Percentiles rank a stretch among this genome's conserved stretches.
Evolutionary conservation across 1,139 yeast species (phyloP).

Genomic region (Zygosaccharomyces pseudobailii): DNA sequence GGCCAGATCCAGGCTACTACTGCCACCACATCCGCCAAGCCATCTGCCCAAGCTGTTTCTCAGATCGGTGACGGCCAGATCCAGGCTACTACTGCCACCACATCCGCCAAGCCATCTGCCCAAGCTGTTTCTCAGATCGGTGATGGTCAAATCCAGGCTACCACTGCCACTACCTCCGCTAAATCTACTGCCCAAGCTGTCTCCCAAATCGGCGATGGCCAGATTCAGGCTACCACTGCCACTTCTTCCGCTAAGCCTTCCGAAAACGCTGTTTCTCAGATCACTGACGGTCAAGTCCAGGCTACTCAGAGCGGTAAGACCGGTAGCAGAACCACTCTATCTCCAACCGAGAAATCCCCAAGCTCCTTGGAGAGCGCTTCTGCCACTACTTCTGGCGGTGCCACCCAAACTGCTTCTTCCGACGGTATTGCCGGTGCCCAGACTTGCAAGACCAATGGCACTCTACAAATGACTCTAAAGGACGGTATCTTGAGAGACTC

Average conservation of each 20-base stretch:
- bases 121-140: constrained; percentile 9
- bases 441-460: constrained; percentile 48
- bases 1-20: constrained; percentile 61
- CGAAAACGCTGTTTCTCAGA: constrained; percentile 13
- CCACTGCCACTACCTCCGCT: constrained; percentile 25
- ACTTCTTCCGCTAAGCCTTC: constrained; percentile 61
- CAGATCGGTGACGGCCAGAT: constrained; percentile 19
- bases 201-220: constrained; percentile 58
- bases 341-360: constrained; percentile 1
- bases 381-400: constrained; percentile 4
- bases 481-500: constrained; percentile 55
- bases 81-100: constrained; percentile 32
- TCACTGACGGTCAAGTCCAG: constrained; percentile 20
- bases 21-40: constrained; percentile 13
- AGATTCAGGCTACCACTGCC: constrained; percentile 51
- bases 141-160: constrained; percentile 13
- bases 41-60: constrained; percentile 11
- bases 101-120: constrained; percentile 45
- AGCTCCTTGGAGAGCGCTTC: constrained; percentile 12
- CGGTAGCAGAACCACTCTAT: constrained; percentile 15
- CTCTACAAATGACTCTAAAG: constrained; percentile 53
- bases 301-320: constrained; percentile 34
- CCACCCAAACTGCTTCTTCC: constrained; percentile 2
- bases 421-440: constrained; percentile 9
- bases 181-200: constrained; percentile 36